Evolutionary conservation across 2,329 filamentous ascomycete genomes (phyloP).

Genomic region (Gaeumannomyces tritici): DNA sequence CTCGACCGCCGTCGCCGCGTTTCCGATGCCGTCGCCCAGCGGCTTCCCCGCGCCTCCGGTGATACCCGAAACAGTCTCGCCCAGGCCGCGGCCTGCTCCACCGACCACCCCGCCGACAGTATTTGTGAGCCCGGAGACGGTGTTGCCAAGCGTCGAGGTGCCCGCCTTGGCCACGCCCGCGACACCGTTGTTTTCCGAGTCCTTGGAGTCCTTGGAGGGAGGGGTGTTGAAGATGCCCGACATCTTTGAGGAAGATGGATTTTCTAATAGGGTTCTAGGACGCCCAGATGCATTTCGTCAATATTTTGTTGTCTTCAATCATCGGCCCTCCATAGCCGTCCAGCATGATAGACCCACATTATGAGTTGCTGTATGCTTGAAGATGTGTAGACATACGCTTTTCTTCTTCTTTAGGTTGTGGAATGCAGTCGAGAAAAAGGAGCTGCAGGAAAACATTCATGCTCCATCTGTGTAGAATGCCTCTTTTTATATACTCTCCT

Average conservation of each 20-base stretch:
- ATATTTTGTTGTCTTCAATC: no score
- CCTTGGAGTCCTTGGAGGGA: constrained; percentile 2
- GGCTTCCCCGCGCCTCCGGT: constrained; percentile 44
- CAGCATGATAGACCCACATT: background rate
- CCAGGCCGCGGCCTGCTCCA: constrained; percentile 45
- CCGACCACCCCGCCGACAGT: constrained; percentile 25
- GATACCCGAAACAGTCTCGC: constrained; percentile 42
- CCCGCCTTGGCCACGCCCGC: constrained; percentile 17
- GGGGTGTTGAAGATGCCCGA: constrained; percentile 2
- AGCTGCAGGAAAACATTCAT: no score
- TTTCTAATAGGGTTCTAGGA: no score
- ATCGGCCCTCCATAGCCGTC: no score
- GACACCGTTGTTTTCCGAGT: constrained; percentile 12
- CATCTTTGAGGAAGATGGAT: background rate
- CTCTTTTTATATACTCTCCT: background rate
- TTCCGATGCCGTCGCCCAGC: constrained; percentile 44
- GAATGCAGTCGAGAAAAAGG: background rate
- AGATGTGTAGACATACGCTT: background rate
- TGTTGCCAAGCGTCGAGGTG: constrained; percentile 20
- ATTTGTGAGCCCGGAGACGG: constrained; percentile 19
- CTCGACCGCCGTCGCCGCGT: constrained; percentile 42
- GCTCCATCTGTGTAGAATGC: background rate
- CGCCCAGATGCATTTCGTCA: no score
- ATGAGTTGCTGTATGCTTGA: background rate
- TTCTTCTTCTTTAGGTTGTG: background rate